phyloP scores from a whole-genome alignment of 2,329 filamentous ascomycete species.

The Fusarium subglutinans region DNA sequence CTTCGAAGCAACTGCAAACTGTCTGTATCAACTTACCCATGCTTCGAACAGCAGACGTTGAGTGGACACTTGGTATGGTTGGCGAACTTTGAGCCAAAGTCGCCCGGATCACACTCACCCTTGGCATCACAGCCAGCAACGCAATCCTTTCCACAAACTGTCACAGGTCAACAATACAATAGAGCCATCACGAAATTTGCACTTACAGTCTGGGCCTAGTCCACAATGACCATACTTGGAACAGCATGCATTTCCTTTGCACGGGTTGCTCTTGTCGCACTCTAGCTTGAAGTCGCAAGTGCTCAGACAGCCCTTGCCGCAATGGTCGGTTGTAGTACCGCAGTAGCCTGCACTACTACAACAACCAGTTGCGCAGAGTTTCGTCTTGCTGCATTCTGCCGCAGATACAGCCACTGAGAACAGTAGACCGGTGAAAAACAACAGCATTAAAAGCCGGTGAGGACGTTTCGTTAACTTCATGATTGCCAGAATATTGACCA shows the following conservation, averaged over 20 bases:
- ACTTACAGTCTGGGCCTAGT: conserved; percentile 25
- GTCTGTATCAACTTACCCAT: background rate
- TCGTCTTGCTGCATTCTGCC: conserved; percentile 8
- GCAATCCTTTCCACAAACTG: conserved; percentile 5
- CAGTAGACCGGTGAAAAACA: fast-evolving
- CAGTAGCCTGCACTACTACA: conserved; percentile 33
- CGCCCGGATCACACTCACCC: background rate
- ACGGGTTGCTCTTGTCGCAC: conserved; percentile 45
- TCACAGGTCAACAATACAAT: fast-evolving
- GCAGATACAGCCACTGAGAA: background rate
- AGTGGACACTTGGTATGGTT: background rate
- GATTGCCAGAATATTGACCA: too few relatives aligned
- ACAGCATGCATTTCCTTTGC: conserved; percentile 46
- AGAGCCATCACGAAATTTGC: fast-evolving
- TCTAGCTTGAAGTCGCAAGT: conserved; percentile 40
- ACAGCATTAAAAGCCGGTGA: too few relatives aligned
- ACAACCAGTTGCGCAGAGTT: conserved; percentile 31
- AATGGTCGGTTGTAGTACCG: conserved; percentile 31
- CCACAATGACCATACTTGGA: conserved; percentile 37
- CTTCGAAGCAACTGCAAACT: background rate
- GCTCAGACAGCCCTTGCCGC: conserved; percentile 26
- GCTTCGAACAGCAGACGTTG: background rate
- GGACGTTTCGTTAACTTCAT: too few relatives aligned
- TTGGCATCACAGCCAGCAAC: conserved; percentile 38
- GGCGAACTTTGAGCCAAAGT: background rate